A percentile compares a stretch with the other conserved stretches of the same genome.
Evolutionary conservation across 495 filamentous ascomycete genomes (phyloP).

Genomic region (Daldinia bambusicola): DNA sequence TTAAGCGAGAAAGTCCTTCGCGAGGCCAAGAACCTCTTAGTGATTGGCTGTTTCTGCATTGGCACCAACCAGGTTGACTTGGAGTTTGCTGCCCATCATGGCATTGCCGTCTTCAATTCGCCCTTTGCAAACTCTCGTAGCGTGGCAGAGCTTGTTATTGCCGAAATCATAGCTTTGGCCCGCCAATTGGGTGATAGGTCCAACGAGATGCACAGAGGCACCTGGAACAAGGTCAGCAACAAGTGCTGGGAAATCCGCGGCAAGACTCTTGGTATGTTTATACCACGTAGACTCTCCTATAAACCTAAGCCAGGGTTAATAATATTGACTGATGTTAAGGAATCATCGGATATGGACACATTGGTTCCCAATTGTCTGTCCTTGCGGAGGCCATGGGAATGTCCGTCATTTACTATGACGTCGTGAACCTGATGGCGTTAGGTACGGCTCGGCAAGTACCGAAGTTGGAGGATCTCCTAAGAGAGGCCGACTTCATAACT

Average conservation of each 20-base stretch:
- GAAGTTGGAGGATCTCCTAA: slow-evolving; percentile 78
- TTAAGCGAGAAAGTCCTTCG: slow-evolving; percentile 84
- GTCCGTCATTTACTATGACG: slow-evolving; percentile 95
- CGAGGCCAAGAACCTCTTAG: slow-evolving; percentile 92
- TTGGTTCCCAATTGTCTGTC: slow-evolving; percentile 95
- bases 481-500: slow-evolving; percentile 86
- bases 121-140: slow-evolving; percentile 97
- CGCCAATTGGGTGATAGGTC: slow-evolving; percentile 93
- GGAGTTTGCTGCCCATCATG: slow-evolving; percentile 87
- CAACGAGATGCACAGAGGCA: slow-evolving; percentile 92
- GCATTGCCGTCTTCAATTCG: slow-evolving; percentile 98
- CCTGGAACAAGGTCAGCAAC: slow-evolving; percentile 97
- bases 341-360: slow-evolving; percentile 97
- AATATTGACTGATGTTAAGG: slow-evolving; percentile 55
- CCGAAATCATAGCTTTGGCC: slow-evolving; percentile 89
- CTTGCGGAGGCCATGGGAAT: slow-evolving; percentile 98
- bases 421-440: slow-evolving; percentile 90
- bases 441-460: slow-evolving; percentile 86
- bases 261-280: slow-evolving; percentile 82
- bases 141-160: slow-evolving; percentile 95
- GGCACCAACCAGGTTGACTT: slow-evolving; percentile 99
- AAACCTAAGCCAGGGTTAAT: slow-evolving; percentile 15
- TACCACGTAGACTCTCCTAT: slow-evolving; percentile 6
- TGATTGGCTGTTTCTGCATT: slow-evolving; percentile 98
- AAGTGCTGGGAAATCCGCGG: slow-evolving; percentile 98